Percentiles rank a stretch among this genome's conserved stretches.
These are phyloP conservation scores for Lachnellula subtilissima DNA, from an alignment of 2,329 filamentous ascomycete species.

Conservation along the genomic window DNA sequence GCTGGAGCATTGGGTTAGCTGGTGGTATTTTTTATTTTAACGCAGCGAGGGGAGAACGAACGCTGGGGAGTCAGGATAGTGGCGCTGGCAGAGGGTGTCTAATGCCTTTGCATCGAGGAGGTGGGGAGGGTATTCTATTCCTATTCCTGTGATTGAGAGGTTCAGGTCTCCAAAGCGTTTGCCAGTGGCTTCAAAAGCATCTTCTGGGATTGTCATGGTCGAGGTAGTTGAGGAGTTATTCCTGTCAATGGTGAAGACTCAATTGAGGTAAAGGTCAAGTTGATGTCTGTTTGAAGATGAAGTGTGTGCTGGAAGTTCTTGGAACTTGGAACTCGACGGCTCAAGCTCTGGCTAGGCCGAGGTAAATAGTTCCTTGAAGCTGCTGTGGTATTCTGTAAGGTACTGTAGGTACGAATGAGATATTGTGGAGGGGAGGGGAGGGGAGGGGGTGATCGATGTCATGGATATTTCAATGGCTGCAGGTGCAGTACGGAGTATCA, in stretches of 20 bases:
- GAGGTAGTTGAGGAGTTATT: background rate
- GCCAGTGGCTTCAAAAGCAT: conserved; percentile 13
- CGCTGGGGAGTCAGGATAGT: conserved; percentile 57
- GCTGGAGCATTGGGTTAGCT: conserved; percentile 33
- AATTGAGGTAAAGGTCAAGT: background rate
- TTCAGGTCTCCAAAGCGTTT: conserved; percentile 43
- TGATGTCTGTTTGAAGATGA: background rate
- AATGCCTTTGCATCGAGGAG: conserved; percentile 46
- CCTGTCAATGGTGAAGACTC: background rate
- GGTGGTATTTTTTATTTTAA: background rate
- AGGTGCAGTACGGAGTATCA: no score
- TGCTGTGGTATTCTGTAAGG: no score
- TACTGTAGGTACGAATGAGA: no score
- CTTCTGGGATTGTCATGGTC: conserved; percentile 12
- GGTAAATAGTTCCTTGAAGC: no score
- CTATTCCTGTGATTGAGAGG: conserved; percentile 57
- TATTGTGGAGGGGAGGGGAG: no score
- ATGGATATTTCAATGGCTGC: no score
- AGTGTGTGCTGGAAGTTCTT: background rate
- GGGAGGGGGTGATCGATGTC: no score
- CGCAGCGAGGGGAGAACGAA: conserved; percentile 35
- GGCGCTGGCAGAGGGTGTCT: conserved; percentile 48
- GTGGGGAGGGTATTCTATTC: conserved; percentile 56
- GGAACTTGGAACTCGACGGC: background rate
- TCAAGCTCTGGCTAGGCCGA: no score